Percentiles rank a stretch among this genome's conserved stretches.
Conservation (phyloP, 495 filamentous ascomycete species). For the Penicillium egyptiacum region DNA sequence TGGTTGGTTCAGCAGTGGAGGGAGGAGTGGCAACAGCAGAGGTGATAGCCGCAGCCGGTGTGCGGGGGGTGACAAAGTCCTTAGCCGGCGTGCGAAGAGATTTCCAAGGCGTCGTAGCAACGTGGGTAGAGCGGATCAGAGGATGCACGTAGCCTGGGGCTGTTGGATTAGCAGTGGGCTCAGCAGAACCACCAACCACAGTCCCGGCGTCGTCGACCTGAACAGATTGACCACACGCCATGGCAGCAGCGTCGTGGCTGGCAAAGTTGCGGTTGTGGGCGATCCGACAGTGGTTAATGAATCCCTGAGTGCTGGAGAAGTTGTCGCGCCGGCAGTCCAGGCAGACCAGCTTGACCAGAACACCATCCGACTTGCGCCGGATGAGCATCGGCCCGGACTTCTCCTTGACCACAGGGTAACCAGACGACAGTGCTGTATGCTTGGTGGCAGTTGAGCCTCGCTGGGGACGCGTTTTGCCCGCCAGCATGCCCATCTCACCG, state of each 20-base stretch:
- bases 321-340: slow-evolving; percentile 83
- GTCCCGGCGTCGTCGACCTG: slow-evolving; percentile 64
- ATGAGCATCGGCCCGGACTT: slow-evolving; percentile 61
- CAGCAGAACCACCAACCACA: slow-evolving; percentile 54
- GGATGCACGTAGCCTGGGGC: slow-evolving; percentile 66
- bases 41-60: slow-evolving; percentile 12
- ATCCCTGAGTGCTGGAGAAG: slow-evolving; percentile 93
- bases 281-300: slow-evolving; percentile 98
- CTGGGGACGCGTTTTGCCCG: slow-evolving; percentile 61
- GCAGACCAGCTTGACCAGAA: slow-evolving; percentile 79
- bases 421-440: slow-evolving; percentile 70
- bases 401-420: slow-evolving; percentile 69
- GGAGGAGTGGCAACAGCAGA: slow-evolving; percentile 36
- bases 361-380: slow-evolving; percentile 58
- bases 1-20: slow-evolving; percentile 15
- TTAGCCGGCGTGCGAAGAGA: slow-evolving; percentile 46
- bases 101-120: slow-evolving; percentile 51
- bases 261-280: slow-evolving; percentile 87
- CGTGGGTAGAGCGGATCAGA: slow-evolving; percentile 59
- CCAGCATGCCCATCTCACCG: slow-evolving; percentile 52
- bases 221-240: slow-evolving; percentile 79
- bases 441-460: slow-evolving; percentile 59
- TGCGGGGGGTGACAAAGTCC: slow-evolving; percentile 38
- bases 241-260: slow-evolving; percentile 92
- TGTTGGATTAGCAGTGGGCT: slow-evolving; percentile 33